A percentile compares a stretch with the other conserved stretches of the same genome.
Evolutionary conservation across 306 rosid species (phyloP).

Genomic region (apple (Malus domestica)): ASM211411v1 NC_041791.1:35846001-35846500

Average conservation of each 20-base stretch:
- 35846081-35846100: too few relatives aligned
- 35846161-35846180: background rate
- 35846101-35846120: background rate
- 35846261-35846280: background rate
- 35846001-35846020: background rate
- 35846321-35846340: background rate
- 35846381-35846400: background rate
- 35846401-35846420: background rate
- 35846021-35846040: too few relatives aligned
- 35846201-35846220: background rate
- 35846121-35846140: background rate
- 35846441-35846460: constrained; percentile 1
- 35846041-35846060: too few relatives aligned
- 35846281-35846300: background rate
- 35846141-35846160: background rate
- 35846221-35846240: background rate
- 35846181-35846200: background rate
- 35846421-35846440: background rate
- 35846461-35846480: constrained; percentile 6
- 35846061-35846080: too few relatives aligned
- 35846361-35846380: constrained; percentile 3
- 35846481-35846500: background rate
- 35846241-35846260: background rate
- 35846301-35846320: background rate
- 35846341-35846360: background rate